Conservation (phyloP, 805 yeast genomes). For the Yamadazyma ubonensis region DNA sequence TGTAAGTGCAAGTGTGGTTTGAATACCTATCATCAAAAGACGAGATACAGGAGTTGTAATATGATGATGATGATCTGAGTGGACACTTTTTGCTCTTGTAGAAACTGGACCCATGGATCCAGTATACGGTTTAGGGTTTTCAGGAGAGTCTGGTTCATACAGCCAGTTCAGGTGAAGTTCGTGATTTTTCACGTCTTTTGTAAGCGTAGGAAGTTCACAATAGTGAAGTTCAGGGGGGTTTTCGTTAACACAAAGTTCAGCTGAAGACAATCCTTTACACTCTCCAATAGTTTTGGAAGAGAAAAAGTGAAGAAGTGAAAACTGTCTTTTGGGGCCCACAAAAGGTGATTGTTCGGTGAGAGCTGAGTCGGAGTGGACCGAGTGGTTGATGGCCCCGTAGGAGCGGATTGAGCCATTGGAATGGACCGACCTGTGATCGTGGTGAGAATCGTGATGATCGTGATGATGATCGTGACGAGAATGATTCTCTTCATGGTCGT, state of each 20-base stretch:
- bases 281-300: slow-evolving; percentile 32
- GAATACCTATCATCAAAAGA: slow-evolving; percentile 83
- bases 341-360: slow-evolving; percentile 5
- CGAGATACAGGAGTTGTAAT: slow-evolving; percentile 74
- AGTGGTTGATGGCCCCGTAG: background rate
- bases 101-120: background rate
- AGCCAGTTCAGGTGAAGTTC: slow-evolving; percentile 8
- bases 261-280: slow-evolving; percentile 49
- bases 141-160: background rate
- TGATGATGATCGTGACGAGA: slow-evolving; percentile 8
- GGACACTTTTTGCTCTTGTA: background rate
- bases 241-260: slow-evolving; percentile 30
- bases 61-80: slow-evolving; percentile 65
- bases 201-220: slow-evolving; percentile 36
- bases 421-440: no score
- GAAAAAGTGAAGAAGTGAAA: slow-evolving; percentile 6
- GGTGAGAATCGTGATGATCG: background rate
- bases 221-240: slow-evolving; percentile 23
- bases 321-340: slow-evolving; percentile 2
- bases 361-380: background rate
- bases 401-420: no score
- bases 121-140: background rate
- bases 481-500: slow-evolving; percentile 12
- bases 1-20: slow-evolving; percentile 83
- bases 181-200: slow-evolving; percentile 2